Base-by-base conservation (phyloP, 805 yeast species). In the Starmerella floricola region DNA sequence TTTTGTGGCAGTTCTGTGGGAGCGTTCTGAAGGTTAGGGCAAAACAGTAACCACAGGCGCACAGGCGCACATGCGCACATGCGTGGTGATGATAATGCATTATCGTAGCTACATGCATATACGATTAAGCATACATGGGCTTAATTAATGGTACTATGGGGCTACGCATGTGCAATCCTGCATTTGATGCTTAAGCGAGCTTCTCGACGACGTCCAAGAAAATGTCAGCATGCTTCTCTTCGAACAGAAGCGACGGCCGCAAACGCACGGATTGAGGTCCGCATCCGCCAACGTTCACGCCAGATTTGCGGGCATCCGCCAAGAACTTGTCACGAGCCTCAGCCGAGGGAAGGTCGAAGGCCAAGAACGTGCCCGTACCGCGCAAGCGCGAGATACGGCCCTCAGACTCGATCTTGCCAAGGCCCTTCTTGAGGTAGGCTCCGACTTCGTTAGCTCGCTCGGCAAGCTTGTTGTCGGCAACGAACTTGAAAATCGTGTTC, bases 201-300 rank as follows among this genome's bases (percentile, higher is more conserved):
- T 67, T 66, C 41, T 62, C 62, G 45, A 72, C 54, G 34, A 63
- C 60, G 24, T 63, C 63, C 41, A 79, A 57, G 52, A 81, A 69
- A 42, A 80, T 61, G 52, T 80, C 84, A 42, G 82, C 88, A 56
- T 82, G 93, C 63, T 77, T 77, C 65, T 78, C 73, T 67, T 79
- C 86, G 60, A 82, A 82, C 17, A 76, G 74, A 55, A 82, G 66
- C 34, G 83, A 71, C 47, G 94, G 94, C 66, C 94, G 75, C 61
- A 82, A 69, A 66, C 94, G 76, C 39, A 83, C 79, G 45, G 87
- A 73, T 48, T 67, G 71, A 42, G 73, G 81, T 41, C 88, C 87
- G 65, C 94, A 83, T 38, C 87, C 93, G 54, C 94, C 94, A 57
- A 80, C 72, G 62, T 83, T 82, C 48, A 80, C 70, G 62, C 94